Base-by-base conservation (phyloP, 169 alveolate genomes). In the Plasmodium ovale region DNA sequence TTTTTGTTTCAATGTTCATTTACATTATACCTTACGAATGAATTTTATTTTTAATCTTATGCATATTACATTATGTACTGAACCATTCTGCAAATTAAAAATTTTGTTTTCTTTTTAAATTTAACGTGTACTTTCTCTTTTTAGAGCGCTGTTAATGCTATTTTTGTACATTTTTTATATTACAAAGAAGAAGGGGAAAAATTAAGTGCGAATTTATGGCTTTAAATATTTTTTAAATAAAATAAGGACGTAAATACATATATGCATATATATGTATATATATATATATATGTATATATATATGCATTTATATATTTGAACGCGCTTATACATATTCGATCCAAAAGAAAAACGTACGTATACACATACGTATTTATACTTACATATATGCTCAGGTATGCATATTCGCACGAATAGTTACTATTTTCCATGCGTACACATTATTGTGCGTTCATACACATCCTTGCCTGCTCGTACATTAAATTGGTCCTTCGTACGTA, bases 181-280 rank as follows among this genome's bases (percentile, higher is more conserved):
- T n/a, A n/a, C n/a, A n/a, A n/a, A n/a, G n/a, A n/a, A n/a, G n/a
- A n/a, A n/a, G n/a, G n/a, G n/a, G n/a, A n/a, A n/a, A n/a, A n/a
- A n/a, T n/a, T n/a, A n/a, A n/a, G n/a, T n/a, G n/a, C 27, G 33
- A 19, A n/a, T 69, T 69, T 47, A 69, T 69, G 82, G 62, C 82
- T 44, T 69, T 3, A 69, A 23, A 2, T 31, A 2, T 31, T 69
- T 49, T 42, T 35, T n/a, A 42, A 68, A 68, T 42, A 68, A 68
- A 19, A n/a, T 49, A 35, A 33, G 42, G 58, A 65, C 19, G 29
- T 44, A 21, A 29, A 31, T 35, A 70, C 6, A 35, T 35, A 31
- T 70, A 35, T 70, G 31, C 27, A 35, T 5, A n/a, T 70, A n/a
- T 69, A 54, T 21, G 2, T 23, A 54, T 69, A 69, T 69, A 35